Evolutionary conservation across 2,329 filamentous ascomycete genomes (phyloP).

Genomic region (Monilinia laxa): DNA sequence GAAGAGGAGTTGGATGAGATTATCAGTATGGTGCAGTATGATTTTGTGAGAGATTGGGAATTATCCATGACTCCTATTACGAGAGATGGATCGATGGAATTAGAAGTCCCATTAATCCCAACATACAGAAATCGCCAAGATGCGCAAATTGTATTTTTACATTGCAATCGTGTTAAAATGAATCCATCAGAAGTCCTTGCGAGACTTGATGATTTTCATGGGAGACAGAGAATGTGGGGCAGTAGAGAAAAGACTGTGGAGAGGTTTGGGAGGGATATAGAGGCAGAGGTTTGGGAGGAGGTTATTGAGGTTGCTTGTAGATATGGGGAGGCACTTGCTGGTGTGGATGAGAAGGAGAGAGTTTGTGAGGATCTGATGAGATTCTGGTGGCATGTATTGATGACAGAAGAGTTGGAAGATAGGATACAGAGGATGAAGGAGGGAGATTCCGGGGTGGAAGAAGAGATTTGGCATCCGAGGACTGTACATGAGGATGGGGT

Average conservation of each 20-base stretch:
- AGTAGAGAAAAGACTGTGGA: background rate
- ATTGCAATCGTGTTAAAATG: conserved; percentile 21
- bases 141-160: conserved; percentile 14
- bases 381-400: conserved; percentile 22
- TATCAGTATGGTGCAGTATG: conserved; percentile 19
- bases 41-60: conserved; percentile 15
- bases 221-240: conserved; percentile 15
- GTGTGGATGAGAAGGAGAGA: background rate
- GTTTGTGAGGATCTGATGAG: conserved; percentile 18
- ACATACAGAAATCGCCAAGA: conserved; percentile 1
- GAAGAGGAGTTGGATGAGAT: conserved; percentile 2
- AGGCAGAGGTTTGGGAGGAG: conserved; percentile 21
- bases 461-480: background rate
- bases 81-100: background rate
- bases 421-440: background rate
- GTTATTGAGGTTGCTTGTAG: conserved; percentile 23
- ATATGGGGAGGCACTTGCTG: conserved; percentile 9
- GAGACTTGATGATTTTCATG: background rate
- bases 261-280: conserved; percentile 19
- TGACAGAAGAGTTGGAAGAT: conserved; percentile 13
- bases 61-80: background rate
- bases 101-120: background rate
- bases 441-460: background rate
- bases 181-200: conserved; percentile 3
- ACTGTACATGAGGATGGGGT: background rate